phyloP scores from a whole-genome alignment of 2,329 filamentous ascomycete species.

The Magnaporthiopsis rhizophila region DNA sequence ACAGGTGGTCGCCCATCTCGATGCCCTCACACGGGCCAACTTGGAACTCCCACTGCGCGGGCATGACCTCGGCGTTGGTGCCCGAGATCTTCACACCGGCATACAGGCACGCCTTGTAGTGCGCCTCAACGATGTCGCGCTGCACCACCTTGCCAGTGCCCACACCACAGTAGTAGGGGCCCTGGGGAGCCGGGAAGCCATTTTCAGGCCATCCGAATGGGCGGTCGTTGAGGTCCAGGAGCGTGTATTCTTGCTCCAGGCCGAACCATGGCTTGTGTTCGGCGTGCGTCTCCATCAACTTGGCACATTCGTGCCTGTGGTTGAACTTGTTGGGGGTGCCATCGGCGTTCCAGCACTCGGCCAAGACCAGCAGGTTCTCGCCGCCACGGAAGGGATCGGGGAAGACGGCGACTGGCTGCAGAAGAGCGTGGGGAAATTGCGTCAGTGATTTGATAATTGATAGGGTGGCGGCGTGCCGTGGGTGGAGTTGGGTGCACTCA shows the following conservation, averaged over 20 bases:
- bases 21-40: slow-evolving; percentile 74
- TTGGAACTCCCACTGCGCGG: slow-evolving; percentile 71
- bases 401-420: slow-evolving; percentile 44
- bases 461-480: too few relatives aligned
- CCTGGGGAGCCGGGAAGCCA: slow-evolving; percentile 86
- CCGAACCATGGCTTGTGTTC: slow-evolving; percentile 91
- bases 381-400: slow-evolving; percentile 74
- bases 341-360: slow-evolving; percentile 90
- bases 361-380: slow-evolving; percentile 89
- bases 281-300: slow-evolving; percentile 83
- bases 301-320: slow-evolving; percentile 83
- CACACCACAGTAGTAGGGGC: slow-evolving; percentile 97
- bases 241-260: slow-evolving; percentile 97
- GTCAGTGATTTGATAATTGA: background rate
- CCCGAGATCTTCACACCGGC: slow-evolving; percentile 89
- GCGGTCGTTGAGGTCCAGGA: slow-evolving; percentile 76
- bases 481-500: background rate
- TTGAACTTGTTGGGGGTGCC: slow-evolving; percentile 98
- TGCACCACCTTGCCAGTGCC: slow-evolving; percentile 95
- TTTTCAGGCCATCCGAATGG: slow-evolving; percentile 88
- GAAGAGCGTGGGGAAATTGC: background rate
- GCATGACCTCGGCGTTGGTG: slow-evolving; percentile 97
- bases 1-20: slow-evolving; percentile 90
- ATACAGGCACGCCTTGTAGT: slow-evolving; percentile 67
- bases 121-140: slow-evolving; percentile 93